Conservation (phyloP, 306 rosid species). For the Herpetospermum pedunculosum region DNA sequence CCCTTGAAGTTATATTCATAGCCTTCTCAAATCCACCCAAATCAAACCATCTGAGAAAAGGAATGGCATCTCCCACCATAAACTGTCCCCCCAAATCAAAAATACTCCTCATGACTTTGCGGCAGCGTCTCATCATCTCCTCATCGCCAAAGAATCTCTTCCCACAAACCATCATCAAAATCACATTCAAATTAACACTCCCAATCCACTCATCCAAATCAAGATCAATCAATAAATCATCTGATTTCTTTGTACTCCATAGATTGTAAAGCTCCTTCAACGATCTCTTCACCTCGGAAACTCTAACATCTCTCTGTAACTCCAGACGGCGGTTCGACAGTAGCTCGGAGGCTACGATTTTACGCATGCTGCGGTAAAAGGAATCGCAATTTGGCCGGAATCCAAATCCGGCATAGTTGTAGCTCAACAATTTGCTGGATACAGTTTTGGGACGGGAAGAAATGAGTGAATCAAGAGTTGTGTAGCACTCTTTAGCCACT, state of each 20-base stretch:
- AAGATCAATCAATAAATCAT: not conserved
- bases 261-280: slow-evolving; percentile 17
- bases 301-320: slow-evolving; percentile 15
- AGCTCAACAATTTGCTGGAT: slow-evolving; percentile 13
- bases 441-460: slow-evolving; percentile 19
- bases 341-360: slow-evolving; percentile 17
- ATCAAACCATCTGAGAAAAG: slow-evolving; percentile 34
- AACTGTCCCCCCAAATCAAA: slow-evolving; percentile 16
- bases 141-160: not conserved
- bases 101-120: slow-evolving; percentile 12
- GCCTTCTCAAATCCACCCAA: slow-evolving; percentile 42
- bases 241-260: slow-evolving; percentile 8
- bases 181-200: slow-evolving; percentile 27
- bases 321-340: slow-evolving; percentile 31
- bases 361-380: slow-evolving; percentile 32
- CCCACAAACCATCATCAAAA: slow-evolving; percentile 27
- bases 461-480: slow-evolving; percentile 17
- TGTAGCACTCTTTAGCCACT: slow-evolving; percentile 32
- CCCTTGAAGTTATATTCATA: slow-evolving; percentile 22
- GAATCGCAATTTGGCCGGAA: slow-evolving; percentile 20
- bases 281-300: slow-evolving; percentile 13
- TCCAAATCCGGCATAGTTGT: slow-evolving; percentile 26
- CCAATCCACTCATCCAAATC: slow-evolving; percentile 24
- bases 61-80: slow-evolving; percentile 30
- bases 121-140: not conserved